Base-by-base conservation (phyloP, 73 alveolate species). In the Durusdinium trenchii region DNA sequence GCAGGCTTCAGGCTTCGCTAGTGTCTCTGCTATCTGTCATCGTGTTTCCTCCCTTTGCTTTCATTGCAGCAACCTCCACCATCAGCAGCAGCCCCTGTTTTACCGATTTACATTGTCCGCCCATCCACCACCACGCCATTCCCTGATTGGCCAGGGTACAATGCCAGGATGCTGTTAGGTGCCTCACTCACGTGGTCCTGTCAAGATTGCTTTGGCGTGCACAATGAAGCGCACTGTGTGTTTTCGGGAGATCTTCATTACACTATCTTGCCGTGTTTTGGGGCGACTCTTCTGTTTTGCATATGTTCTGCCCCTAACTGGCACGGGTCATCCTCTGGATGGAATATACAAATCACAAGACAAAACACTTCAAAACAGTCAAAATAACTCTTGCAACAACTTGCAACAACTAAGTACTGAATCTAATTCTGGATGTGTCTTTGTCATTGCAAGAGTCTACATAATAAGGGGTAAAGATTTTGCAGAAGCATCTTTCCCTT, bases 121-220 rank as follows among this genome's bases (percentile, higher is more conserved):
- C n/a, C n/a, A n/a, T n/a, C n/a, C n/a, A 36, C 51, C 38, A 5
- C 5, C 48, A 47, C 12, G 69, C 69, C 69, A 57, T 57, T 57
- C 23, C 69, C 32, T 16, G 10, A 64, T 6, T 10, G 79, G 73
- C 73, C 93, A 47, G n/a, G 93, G n/a, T 3, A 3, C 93, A 83
- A 26, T 9, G 93, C 93, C 52, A 35, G 35, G 38, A 83, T 50
- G 20, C 10, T 51, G 40, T 23, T n/a, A 51, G 93, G 93, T 4
- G 93, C 93, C 35, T 83, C 93, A 28, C 75, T 50, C 75, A 83
- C 47, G 36, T 50, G 20, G 36, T 83, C 93, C 93, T 79, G 61
- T 20, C 12, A 57, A 57, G 23, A 57, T 16, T 57, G 69, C 32
- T 57, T 23, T 16, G 69, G 69, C 23, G 32, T 23, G 32, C 12